Conservation (phyloP, 1,139 yeast species). For the Blastobotrys niveus region DNA sequence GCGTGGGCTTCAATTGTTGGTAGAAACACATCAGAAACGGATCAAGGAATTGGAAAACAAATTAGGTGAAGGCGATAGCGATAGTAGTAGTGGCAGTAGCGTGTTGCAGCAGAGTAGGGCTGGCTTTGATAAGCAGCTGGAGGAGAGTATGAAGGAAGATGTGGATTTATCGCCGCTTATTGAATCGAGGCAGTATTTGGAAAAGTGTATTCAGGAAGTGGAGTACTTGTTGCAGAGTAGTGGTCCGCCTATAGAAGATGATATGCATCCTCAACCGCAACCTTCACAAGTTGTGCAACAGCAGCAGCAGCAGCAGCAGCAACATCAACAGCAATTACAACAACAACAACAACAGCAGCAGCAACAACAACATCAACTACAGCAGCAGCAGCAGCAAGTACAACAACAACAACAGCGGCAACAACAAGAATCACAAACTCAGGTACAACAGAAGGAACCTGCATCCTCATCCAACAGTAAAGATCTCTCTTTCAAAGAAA, state of each 20-base stretch:
- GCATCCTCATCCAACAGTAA: too few relatives aligned
- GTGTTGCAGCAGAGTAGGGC: neutral
- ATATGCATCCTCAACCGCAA: conserved; percentile 7
- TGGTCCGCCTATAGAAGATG: conserved; percentile 7
- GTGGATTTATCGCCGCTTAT: conserved; percentile 29
- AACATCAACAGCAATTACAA: neutral
- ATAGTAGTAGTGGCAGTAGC: conserved; percentile 1
- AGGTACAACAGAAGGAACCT: too few relatives aligned
- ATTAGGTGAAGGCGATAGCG: neutral
- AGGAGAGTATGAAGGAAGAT: conserved; percentile 11
- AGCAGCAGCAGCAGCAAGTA: too few relatives aligned
- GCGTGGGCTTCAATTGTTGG: conserved; percentile 30
- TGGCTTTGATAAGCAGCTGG: conserved; percentile 21
- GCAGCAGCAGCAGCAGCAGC: conserved; percentile 5
- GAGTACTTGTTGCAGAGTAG: conserved; percentile 31
- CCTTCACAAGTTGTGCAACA: conserved; percentile 6
- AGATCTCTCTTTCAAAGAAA: too few relatives aligned
- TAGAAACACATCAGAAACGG: conserved; percentile 29
- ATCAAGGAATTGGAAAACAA: conserved; percentile 26
- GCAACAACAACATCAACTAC: neutral
- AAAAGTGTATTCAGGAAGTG: conserved; percentile 35
- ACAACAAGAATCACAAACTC: too few relatives aligned
- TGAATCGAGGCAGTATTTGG: conserved; percentile 32
- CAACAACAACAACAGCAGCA: neutral
- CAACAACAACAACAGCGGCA: too few relatives aligned